Conservation (phyloP, 2,329 filamentous ascomycete species). For the Trichophyton schoenleinii region DNA sequence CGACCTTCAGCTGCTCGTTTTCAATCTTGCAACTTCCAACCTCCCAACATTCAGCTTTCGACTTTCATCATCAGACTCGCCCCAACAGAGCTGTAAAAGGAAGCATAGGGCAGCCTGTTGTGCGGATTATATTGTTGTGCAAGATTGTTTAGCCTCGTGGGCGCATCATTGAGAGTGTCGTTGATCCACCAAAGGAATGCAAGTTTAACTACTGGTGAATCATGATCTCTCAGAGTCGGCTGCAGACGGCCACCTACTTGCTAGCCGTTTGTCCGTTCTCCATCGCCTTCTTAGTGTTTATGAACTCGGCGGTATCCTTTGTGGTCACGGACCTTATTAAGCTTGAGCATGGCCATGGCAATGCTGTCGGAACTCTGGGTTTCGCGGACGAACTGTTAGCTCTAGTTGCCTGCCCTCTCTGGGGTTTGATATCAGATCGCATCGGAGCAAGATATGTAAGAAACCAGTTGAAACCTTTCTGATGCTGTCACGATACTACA, state of each 20-base stretch:
- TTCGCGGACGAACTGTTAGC: constrained; percentile 40
- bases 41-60: neutral
- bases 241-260: constrained; percentile 48
- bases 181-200: neutral
- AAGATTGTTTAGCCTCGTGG: neutral
- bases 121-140: neutral
- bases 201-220: neutral
- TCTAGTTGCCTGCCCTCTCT: constrained; percentile 36
- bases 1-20: neutral
- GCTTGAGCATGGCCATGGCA: constrained; percentile 42
- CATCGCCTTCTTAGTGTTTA: constrained; percentile 53
- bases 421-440: constrained; percentile 39
- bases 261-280: constrained; percentile 52
- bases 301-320: constrained; percentile 53
- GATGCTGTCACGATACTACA: neutral
- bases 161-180: neutral
- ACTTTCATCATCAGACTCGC: neutral
- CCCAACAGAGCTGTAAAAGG: neutral
- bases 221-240: constrained; percentile 44
- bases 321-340: constrained; percentile 53
- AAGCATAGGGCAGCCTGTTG: neutral
- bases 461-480: neutral
- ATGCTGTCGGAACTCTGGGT: constrained; percentile 45
- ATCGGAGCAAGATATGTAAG: constrained; percentile 37
- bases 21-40: neutral